Evolutionary conservation across 2,329 filamentous ascomycete genomes (phyloP), one percentile per base, ranked within the genome.

Genomic region (Trichothecium roseum): DNA sequence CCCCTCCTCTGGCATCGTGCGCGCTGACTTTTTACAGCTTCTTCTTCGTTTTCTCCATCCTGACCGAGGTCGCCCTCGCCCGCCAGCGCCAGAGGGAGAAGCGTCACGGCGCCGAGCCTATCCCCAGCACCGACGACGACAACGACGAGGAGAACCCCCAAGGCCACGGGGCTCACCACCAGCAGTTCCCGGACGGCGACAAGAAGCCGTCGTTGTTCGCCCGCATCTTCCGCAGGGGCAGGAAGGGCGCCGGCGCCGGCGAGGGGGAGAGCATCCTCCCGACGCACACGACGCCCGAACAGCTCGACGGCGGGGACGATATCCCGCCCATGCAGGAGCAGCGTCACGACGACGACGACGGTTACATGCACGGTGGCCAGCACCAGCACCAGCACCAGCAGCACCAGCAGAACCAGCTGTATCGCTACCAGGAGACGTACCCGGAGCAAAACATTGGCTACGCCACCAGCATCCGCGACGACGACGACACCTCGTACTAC

Each of bases 1-100:
- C n/a, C n/a, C n/a, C n/a, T n/a, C n/a, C n/a, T n/a, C n/a, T n/a
- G n/a, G n/a, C n/a, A n/a, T n/a, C n/a, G n/a, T n/a, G n/a, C n/a
- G n/a, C n/a, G n/a, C n/a, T n/a, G n/a, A n/a, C n/a, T n/a, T n/a
- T n/a, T n/a, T n/a, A n/a, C n/a, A 84, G 78, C 33, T 56, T 84
- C 62, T 78, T 89, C 59, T 91, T 89, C 68, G 52, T 85, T 48
- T 51, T 84, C 50, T 84, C 83, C 34, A 75, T 83, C 35, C 53
- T 78, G 39, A 66, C 82, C 42, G 83, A 89, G 50, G 44, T 85
- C 34, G 65, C 70, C 34, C 72, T 89, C 31, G 72, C 73, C 47
- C 76, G 78, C 40, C 69, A 84, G 56, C 81, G 83, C 65, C 76
- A 78, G 61, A 79, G 78, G 49, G 79, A 84, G 61, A 84, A 82